Evolutionary conservation across 768 basidiomycete species (phyloP), one percentile per base, ranked within the genome.

Genomic region (Podaxis pistillaris): DNA sequence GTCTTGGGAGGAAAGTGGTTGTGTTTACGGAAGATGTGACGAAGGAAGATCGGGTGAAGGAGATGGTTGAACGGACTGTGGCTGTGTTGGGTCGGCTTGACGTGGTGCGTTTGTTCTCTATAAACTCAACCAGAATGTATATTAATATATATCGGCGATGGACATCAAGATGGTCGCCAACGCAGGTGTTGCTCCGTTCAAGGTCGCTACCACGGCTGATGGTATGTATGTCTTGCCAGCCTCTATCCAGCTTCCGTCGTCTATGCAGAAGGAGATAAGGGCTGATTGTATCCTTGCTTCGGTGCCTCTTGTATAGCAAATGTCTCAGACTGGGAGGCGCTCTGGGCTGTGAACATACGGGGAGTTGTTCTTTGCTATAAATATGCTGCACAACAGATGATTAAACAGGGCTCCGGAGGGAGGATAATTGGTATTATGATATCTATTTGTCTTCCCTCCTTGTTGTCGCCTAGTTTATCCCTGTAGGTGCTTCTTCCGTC

Each of bases 301-400:
- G 3, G 47, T 11, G 1, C n/a, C 7, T 5, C 12, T 1, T 2
- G 36, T 41, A 24, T 49, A 79, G 83, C 76, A 2, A 67, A 68
- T 3, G 50, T 74, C 1, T 72, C 78, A 6, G 70, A 75, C 0
- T 81, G 74, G 76, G 77, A 86, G 67, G 71, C 68, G 67, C 30
- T 74, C 8, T 73, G 81, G 64, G 74, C 77, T 3, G 74, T 88
- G 65, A 89, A 89, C 66, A 74, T 81, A 62, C 79, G 83, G 56
- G 86, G 86, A 41, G 73, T 79, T 2, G 86, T 84, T 73, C 78
- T 84, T 64, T 88, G 85, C 69, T 88, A 87, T 49, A 85, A 87
- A 59, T 78, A 86, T 63, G 88, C 86, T 2, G 86, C 84, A 15
- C 75, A 74, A 56, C 82, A 84, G 66, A 89, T 89, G 88, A 72